Base-by-base conservation (phyloP, 495 filamentous ascomycete species). In the Penicillium taxi region DNA sequence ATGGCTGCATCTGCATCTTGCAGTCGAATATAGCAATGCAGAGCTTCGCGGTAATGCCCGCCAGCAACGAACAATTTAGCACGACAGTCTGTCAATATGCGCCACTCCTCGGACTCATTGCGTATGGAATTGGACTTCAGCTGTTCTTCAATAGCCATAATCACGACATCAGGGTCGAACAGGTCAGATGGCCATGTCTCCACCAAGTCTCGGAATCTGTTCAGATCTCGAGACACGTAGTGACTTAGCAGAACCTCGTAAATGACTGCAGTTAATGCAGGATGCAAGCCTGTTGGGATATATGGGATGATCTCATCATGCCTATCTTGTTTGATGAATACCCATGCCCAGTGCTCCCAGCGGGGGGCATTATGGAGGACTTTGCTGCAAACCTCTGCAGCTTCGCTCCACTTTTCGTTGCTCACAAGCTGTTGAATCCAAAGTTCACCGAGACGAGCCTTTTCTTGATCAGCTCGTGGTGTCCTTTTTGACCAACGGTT, bases 331-430 rank as follows among this genome's bases (percentile, higher is more conserved):
- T 82, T 79, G 18, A 89, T 85, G 52, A 98, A 98, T 0, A 71
- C 77, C 78, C 81, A 88, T 6, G 90, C 81, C 88, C 88, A 96
- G 44, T 90, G 81, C 56, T 98, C 89, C 93, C 93, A 96, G 44
- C 82, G 70, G 29, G 78, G 61, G 3, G 86, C 72, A n/a, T 77
- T 83, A 24, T 77, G 73, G 0, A 96, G 62, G 8, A 96, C 87
- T 48, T 82, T 84, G 2, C 80, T 81, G 44, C 86, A 89, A 9
- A 86, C 65, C 41, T 77, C 67, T 0, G 86, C 89, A 5, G 90
- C 91, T 34, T 71, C 66, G 2, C 55, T 50, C 93, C 93, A 98
- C 35, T 88, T 72, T 9, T 72, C 69, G 1, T 72, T 68, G 5
- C 77, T 67, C 26, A 94, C 69, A 17, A 94, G 73, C 45, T 94